Base-by-base conservation (phyloP, 352 stramenopile genomes). In the Pythium rhizo-oryzae region DNA sequence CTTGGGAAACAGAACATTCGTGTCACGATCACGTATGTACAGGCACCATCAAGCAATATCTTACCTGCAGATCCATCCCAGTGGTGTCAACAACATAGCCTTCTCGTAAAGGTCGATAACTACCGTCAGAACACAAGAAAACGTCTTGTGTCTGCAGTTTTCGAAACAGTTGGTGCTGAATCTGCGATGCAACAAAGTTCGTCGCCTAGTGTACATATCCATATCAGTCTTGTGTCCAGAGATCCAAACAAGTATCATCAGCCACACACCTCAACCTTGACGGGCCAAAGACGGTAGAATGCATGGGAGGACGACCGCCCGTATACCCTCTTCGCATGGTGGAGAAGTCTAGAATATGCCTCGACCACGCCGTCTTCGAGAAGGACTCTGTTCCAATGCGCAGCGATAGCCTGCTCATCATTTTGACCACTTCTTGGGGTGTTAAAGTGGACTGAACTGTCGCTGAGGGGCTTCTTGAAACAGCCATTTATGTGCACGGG, bases 401-500 rank as follows among this genome's bases (percentile, higher is more conserved):
- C 77, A 15, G 41, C 24, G 61, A 82, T 84, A 59, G 89, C 59
- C 28, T 85, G 73, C 25, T 76, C 59, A 39, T 93, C 81, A 46
- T 84, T 93, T 19, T 65, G 57, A 18, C 18, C 60, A 7, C 53
- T 46, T 19, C 41, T 41, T 19, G 67, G n/a, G 16, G 55, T 41
- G 18, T 69, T 49, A 24, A 73, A 66, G 8, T 47, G 15, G 24
- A 69, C 35, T 15, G 25, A 21, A 44, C 41, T 89, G 52, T 89
- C 75, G 49, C 76, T 82, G 18, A 82, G 68, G 16, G 78, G 60
- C 25, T 82, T 91, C 62, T 91, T 93, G 62, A 94, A 94, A 41
- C 81, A 90, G 1, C 81, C 85, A 67, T 91, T 91, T 46, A 94
- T 77, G 37, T 94, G 85, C 25, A 94, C 59, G 1, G 84, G 85